phyloP scores from a whole-genome alignment of 2,329 filamentous ascomycete species.

The Chaetomiaceae sp. region DNA sequence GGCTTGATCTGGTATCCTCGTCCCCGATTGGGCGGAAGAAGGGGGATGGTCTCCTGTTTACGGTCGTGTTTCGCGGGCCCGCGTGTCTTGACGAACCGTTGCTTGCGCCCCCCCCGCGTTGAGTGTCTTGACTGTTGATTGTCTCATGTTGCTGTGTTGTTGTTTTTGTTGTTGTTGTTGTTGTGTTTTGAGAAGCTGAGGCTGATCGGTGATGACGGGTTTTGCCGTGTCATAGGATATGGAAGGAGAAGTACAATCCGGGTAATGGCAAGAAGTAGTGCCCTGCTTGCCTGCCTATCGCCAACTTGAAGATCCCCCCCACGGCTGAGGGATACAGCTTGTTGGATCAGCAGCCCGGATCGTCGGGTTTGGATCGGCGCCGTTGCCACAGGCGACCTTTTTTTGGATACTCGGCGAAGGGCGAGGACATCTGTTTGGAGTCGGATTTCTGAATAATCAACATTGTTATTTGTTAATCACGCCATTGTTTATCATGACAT shows the following conservation, averaged over 20 bases:
- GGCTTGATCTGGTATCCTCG: too few relatives aligned
- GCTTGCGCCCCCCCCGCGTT: background rate
- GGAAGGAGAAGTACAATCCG: slow-evolving; percentile 90
- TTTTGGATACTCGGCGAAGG: background rate
- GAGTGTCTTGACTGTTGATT: too few relatives aligned
- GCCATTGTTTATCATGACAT: too few relatives aligned
- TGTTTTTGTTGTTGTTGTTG: slow-evolving; percentile 3
- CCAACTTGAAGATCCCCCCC: background rate
- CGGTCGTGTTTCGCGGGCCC: background rate
- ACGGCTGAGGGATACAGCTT: too few relatives aligned
- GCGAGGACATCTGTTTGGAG: background rate
- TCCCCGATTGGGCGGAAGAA: background rate
- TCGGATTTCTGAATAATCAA: too few relatives aligned
- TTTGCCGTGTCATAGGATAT: slow-evolving; percentile 66
- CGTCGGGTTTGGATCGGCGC: background rate
- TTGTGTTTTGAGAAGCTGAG: background rate
- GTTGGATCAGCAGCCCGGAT: background rate
- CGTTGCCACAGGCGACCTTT: background rate
- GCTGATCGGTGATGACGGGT: slow-evolving; percentile 1
- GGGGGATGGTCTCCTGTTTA: background rate
- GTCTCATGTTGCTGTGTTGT: background rate
- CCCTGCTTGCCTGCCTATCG: background rate
- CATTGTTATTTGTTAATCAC: too few relatives aligned
- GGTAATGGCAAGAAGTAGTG: slow-evolving; percentile 41
- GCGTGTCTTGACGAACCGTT: background rate